These are phyloP conservation scores for Micractinium conductrix DNA, from an alignment of 139 green algal species.

Conservation along the genomic window DNA sequence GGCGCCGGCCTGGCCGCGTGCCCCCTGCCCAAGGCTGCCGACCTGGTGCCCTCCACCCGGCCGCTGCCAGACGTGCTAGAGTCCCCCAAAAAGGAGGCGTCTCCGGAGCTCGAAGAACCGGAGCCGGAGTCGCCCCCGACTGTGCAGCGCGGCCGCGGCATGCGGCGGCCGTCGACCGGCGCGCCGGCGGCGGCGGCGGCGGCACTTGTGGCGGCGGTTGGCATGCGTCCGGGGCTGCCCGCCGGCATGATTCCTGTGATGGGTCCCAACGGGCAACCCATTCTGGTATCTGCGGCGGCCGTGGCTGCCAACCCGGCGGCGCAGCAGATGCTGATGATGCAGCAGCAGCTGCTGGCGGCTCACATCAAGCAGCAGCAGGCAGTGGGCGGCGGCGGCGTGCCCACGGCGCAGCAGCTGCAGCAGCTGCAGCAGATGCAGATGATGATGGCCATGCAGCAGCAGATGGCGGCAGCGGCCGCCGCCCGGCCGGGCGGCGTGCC, in stretches of 20 bases:
- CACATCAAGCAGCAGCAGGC: slow-evolving; percentile 1
- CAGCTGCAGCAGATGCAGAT: slow-evolving; percentile 30
- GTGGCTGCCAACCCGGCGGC: slow-evolving; percentile 2
- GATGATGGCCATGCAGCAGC: slow-evolving; percentile 4
- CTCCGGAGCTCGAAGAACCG: slow-evolving; percentile 7
- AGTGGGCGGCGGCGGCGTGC: not conserved
- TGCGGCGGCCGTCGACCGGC: not conserved
- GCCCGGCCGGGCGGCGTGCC: not conserved
- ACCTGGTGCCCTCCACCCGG: slow-evolving; percentile 13
- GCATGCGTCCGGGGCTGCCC: not conserved
- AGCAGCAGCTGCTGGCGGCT: slow-evolving; percentile 11
- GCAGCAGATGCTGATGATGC: slow-evolving; percentile 25
- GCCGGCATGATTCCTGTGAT: slow-evolving; percentile 7
- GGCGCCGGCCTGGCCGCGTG: not conserved
- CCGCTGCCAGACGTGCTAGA: slow-evolving; percentile 27
- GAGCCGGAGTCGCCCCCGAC: not conserved
- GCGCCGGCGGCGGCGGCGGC: not conserved
- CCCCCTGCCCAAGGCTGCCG: not conserved
- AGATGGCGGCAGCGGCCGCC: slow-evolving; percentile 11
- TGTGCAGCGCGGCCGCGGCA: not conserved
- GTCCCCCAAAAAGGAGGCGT: slow-evolving; percentile 14
- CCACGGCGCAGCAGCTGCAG: not conserved
- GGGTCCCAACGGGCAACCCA: slow-evolving; percentile 24
- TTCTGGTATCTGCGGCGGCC: slow-evolving; percentile 7
- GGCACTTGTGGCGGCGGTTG: not conserved